Percentiles rank a stretch among this genome's conserved stretches.
Conservation (phyloP, 306 rosid species). For the Citrullus mucosospermus region DNA sequence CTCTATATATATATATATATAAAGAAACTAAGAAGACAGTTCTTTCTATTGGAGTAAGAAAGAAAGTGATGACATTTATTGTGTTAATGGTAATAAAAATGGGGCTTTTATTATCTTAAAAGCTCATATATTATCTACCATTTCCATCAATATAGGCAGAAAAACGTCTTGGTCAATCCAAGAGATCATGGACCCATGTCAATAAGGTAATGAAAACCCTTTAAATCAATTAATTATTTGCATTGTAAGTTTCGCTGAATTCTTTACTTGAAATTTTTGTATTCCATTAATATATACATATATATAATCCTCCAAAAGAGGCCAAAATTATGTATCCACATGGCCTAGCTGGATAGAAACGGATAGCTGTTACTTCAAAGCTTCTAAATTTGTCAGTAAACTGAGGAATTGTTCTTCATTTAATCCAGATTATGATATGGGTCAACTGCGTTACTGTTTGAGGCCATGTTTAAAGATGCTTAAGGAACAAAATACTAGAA, state of each 20-base stretch:
- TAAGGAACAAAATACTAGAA: slow-evolving; percentile 27
- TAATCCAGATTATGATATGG: slow-evolving; percentile 4
- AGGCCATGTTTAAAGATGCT: slow-evolving; percentile 17
- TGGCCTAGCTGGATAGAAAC: slow-evolving; percentile 35
- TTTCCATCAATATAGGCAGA: neutral
- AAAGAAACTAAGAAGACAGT: neutral
- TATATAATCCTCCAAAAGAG: neutral
- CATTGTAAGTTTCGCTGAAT: neutral
- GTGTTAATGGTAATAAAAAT: neutral
- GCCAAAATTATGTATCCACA: slow-evolving; percentile 20
- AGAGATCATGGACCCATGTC: neutral
- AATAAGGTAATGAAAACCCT: neutral
- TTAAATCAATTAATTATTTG: neutral
- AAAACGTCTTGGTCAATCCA: slow-evolving; percentile 2
- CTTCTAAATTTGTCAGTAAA: slow-evolving; percentile 16
- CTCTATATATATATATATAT: no score
- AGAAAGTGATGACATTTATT: neutral
- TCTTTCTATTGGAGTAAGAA: neutral
- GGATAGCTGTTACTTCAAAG: slow-evolving; percentile 10
- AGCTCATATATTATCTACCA: neutral
- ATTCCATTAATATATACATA: neutral
- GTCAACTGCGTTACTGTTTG: slow-evolving; percentile 11
- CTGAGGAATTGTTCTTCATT: slow-evolving; percentile 6
- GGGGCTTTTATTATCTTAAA: neutral
- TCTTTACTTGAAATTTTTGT: neutral